Base-by-base conservation (phyloP, 2,329 filamentous ascomycete species). In the Coniochaeta sp. region DNA sequence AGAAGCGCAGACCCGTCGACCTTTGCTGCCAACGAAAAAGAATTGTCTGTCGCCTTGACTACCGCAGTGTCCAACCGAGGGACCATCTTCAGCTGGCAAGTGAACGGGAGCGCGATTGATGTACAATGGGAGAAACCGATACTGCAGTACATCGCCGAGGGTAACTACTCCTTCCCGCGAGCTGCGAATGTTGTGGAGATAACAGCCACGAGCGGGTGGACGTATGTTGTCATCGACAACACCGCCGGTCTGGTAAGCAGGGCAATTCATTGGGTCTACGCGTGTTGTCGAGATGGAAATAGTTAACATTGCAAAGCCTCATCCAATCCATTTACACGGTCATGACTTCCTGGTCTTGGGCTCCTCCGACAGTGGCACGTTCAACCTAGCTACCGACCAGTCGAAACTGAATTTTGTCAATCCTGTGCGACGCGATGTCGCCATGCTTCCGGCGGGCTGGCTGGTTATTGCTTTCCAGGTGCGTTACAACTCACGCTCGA, bases 41-140 rank as follows among this genome's bases (percentile, higher is more conserved):
- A 57, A 17, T 26, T 57, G 4, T 30, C 34, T 44, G 38, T 57
- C 22, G 16, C 16, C 34, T 44, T 57, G 3, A 65, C 66, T 17
- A 65, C 68, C 4, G 61, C 66, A 4, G 58, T 63, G 30, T 63
- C 69, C 38, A 65, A 69, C 42, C 62, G 63, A 62, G 62, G 63
- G 60, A 61, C 60, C 63, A 62, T 62, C 61, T 58, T 62, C 62
- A 65, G 57, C 64, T 75, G 73, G 73, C 69, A 69, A 42, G 69
- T 75, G n/a, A 70, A 73, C 42, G 66, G 67, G 28, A 66, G 68
- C 17, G 58, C 68, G 6, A 72, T 78, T 57, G 67, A 72, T 24
- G 69, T 77, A 6, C 67, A 74, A 30, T 79, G 77, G 77, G 69
- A 72, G 44, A 69, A 74, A 34, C 77, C 77, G 0, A 72, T 74